phyloP scores from a whole-genome alignment of 352 stramenopile species.

The Globisporangium camurandrum region DNA sequence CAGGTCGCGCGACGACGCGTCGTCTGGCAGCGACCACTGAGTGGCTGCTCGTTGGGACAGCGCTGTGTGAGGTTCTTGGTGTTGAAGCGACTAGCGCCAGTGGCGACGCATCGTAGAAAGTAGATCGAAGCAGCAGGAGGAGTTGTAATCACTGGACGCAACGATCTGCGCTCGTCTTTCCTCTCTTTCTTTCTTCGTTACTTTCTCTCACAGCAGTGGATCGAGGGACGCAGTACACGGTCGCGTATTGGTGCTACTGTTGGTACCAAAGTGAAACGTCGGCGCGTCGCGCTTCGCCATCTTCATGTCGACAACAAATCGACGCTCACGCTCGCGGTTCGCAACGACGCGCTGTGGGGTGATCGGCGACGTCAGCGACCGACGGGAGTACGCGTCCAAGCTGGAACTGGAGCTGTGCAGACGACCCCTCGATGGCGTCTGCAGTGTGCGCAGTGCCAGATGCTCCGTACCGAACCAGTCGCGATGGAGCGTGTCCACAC shows the following conservation, averaged over 20 bases:
- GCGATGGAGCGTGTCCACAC: conserved; percentile 4
- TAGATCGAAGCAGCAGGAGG: no score
- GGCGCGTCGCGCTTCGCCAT: conserved; percentile 6
- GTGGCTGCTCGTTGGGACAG: conserved; percentile 44
- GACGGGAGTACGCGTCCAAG: conserved; percentile 6
- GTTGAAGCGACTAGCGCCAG: no score
- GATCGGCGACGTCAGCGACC: conserved; percentile 6
- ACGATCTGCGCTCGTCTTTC: no score
- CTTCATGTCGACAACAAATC: conserved; percentile 14
- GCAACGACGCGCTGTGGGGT: conserved; percentile 3
- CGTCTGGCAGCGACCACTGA: no score
- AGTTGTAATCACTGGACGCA: no score
- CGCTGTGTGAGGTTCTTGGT: no score
- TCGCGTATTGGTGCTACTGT: not conserved
- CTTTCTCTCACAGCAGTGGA: not conserved
- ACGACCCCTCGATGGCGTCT: not conserved
- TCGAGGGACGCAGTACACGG: conserved; percentile 9
- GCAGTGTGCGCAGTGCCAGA: not conserved
- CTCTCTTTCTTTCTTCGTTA: not conserved
- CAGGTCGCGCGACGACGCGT: conserved; percentile 8
- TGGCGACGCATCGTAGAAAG: no score
- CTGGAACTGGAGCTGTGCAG: not conserved
- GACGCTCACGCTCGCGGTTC: conserved; percentile 10
- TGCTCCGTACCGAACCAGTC: conserved; percentile 9
- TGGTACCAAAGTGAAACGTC: conserved; percentile 8